These are phyloP conservation scores for Capronia epimyces DNA, from an alignment of 2,329 filamentous ascomycete genomes.

Conservation along the genomic window DNA sequence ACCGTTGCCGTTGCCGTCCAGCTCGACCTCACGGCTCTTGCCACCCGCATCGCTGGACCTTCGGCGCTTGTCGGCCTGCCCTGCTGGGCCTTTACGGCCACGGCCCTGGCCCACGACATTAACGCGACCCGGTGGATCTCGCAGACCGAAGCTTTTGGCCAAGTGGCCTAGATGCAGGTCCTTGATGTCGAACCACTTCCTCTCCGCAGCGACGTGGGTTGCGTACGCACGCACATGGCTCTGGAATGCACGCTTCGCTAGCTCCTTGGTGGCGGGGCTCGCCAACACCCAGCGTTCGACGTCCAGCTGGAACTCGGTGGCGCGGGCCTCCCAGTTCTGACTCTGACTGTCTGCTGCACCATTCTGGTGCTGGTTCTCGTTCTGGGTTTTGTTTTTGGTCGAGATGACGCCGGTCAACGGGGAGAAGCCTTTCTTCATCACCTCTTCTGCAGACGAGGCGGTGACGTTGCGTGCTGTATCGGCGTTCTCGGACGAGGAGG, in stretches of 20 bases:
- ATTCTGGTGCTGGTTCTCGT: slow-evolving; percentile 1
- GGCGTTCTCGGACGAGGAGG: slow-evolving; percentile 36
- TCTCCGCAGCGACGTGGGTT: slow-evolving; percentile 81
- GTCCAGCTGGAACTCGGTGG: slow-evolving; percentile 63
- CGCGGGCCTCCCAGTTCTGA: slow-evolving; percentile 57
- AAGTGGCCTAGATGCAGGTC: slow-evolving; percentile 85
- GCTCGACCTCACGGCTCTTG: slow-evolving; percentile 7
- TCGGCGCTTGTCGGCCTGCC: slow-evolving; percentile 22
- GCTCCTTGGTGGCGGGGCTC: slow-evolving; percentile 65
- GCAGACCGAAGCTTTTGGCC: slow-evolving; percentile 85
- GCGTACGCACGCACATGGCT: slow-evolving; percentile 92
- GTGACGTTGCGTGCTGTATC: slow-evolving; percentile 55
- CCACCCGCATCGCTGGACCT: slow-evolving; percentile 29
- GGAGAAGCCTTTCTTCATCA: slow-evolving; percentile 61
- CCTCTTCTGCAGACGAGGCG: slow-evolving; percentile 58
- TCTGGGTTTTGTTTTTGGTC: slow-evolving; percentile 25
- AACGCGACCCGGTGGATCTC: slow-evolving; percentile 83
- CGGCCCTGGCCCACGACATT: slow-evolving; percentile 43
- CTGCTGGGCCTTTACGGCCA: slow-evolving; percentile 33
- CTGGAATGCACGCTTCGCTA: slow-evolving; percentile 79
- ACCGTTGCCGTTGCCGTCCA: slow-evolving; percentile 33
- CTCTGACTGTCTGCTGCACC: slow-evolving; percentile 34
- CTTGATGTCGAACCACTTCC: slow-evolving; percentile 84
- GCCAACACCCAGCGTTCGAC: slow-evolving; percentile 61
- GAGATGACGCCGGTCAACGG: slow-evolving; percentile 34